These are phyloP conservation scores for Hemileccinum rubropunctum DNA, from an alignment of 768 basidiomycete genomes.

Conservation along the genomic window DNA sequence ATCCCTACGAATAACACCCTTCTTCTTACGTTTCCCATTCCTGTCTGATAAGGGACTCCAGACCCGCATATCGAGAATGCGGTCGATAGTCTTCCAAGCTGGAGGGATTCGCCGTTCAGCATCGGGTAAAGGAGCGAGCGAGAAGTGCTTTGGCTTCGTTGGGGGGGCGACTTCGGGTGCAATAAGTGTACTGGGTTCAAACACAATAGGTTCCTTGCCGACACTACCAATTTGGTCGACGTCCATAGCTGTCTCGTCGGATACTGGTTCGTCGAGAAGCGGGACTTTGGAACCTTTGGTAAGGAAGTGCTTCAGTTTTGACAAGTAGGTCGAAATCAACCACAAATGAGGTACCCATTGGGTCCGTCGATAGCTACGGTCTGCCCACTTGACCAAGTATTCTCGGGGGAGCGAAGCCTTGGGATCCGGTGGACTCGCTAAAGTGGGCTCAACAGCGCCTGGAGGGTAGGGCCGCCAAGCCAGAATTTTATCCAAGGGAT, in stretches of 20 bases:
- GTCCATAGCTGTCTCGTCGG: conserved; percentile 22
- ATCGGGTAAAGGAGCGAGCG: conserved; percentile 50
- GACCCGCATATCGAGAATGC: conserved; percentile 79
- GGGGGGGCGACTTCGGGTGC: conserved; percentile 32
- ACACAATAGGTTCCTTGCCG: conserved; percentile 24
- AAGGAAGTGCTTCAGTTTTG: conserved; percentile 78
- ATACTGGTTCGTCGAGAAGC: conserved; percentile 50
- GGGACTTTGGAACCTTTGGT: conserved; percentile 63
- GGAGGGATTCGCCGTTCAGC: conserved; percentile 73
- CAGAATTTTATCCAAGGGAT: conserved; percentile 76
- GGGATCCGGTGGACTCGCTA: conserved; percentile 42
- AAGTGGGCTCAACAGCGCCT: conserved; percentile 53
- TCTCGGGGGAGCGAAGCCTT: conserved; percentile 76
- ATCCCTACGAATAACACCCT: conserved; percentile 19
- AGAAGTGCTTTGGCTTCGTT: conserved; percentile 27
- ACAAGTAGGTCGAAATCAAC: conserved; percentile 65
- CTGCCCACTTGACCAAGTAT: conserved; percentile 90
- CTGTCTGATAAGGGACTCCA: conserved; percentile 43
- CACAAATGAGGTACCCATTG: conserved; percentile 95
- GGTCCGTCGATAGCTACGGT: conserved; percentile 70
- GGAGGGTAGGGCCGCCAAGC: conserved; percentile 87
- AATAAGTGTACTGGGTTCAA: conserved; percentile 42
- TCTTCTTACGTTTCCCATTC: conserved; percentile 17
- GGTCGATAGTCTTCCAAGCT: conserved; percentile 87
- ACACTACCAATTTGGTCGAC: conserved; percentile 27